These are phyloP conservation scores for Neurospora sp. DNA, from an alignment of 495 filamentous ascomycete species.

Conservation along the genomic window DNA sequence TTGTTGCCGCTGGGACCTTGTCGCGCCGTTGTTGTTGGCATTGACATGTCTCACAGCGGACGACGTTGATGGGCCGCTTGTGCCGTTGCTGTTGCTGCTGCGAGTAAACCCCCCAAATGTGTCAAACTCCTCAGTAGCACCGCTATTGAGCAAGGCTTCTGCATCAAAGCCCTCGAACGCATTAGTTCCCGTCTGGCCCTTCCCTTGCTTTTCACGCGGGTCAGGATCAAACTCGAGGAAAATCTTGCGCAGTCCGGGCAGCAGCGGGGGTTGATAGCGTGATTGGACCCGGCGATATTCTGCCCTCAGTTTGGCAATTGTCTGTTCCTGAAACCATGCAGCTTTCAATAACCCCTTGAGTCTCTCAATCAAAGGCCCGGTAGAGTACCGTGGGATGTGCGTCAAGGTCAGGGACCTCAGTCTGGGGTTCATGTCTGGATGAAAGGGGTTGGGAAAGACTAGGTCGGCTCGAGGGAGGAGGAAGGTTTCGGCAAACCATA, in stretches of 20 bases:
- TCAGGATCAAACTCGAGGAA: conserved; percentile 32
- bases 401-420: conserved; percentile 31
- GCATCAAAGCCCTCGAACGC: conserved; percentile 10
- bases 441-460: conserved; percentile 30
- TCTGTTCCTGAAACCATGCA: conserved; percentile 30
- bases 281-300: not conserved
- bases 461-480: conserved; percentile 25
- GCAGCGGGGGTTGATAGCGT: conserved; percentile 16
- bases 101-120: conserved; percentile 18
- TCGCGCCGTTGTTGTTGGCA: not conserved
- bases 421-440: conserved; percentile 38
- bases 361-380: conserved; percentile 27
- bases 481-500: conserved; percentile 28
- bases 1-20: not conserved
- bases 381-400: conserved; percentile 30
- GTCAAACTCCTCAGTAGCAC: conserved; percentile 21
- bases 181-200: conserved; percentile 4
- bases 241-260: conserved; percentile 33
- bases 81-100: not conserved
- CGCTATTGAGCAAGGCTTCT: conserved; percentile 18
- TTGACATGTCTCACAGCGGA: not conserved
- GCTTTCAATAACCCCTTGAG: conserved; percentile 28
- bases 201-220: conserved; percentile 15
- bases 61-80: not conserved
- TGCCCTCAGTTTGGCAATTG: conserved; percentile 13